These are phyloP conservation scores for Phycomyces blakesleeanus DNA, from an alignment of 192 early-diverging fungal genomes.

Conservation along the genomic window DNA sequence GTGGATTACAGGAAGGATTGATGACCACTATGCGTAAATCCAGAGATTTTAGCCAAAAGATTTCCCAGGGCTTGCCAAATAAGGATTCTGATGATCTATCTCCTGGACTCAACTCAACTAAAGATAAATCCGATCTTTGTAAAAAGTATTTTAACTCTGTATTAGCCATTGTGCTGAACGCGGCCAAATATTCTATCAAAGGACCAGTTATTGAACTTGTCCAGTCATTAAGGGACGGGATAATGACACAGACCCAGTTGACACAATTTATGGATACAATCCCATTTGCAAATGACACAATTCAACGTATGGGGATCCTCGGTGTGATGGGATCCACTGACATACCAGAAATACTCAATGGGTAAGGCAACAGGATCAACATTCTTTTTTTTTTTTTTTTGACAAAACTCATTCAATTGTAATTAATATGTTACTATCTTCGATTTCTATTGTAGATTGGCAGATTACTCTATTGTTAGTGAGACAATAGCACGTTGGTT, in stretches of 20 bases:
- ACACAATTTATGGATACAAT: not conserved
- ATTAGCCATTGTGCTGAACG: not conserved
- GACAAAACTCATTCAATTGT: not conserved
- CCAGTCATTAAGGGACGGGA: not conserved
- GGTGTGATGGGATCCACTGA: not conserved
- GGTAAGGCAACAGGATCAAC: not conserved
- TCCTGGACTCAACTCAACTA: no score
- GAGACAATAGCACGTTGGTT: not conserved
- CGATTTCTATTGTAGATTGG: not conserved
- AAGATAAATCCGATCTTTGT: not conserved
- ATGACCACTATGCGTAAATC: not conserved
- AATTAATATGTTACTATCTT: no score
- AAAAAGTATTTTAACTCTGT: not conserved
- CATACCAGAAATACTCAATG: not conserved
- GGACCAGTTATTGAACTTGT: not conserved
- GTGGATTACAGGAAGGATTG: not conserved
- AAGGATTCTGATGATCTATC: not conserved
- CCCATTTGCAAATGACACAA: not conserved
- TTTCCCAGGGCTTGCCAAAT: not conserved
- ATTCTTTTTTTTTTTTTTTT: not conserved
- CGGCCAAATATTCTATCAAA: not conserved
- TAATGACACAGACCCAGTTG: not conserved
- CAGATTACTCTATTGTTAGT: not conserved
- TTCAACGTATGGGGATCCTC: not conserved
- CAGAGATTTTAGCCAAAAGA: not conserved